A percentile compares a stretch with the other conserved stretches of the same genome.
These are phyloP conservation scores for Plasmodium cynomolgi DNA, from an alignment of 169 alveolate genomes.

Conservation along the genomic window DNA sequence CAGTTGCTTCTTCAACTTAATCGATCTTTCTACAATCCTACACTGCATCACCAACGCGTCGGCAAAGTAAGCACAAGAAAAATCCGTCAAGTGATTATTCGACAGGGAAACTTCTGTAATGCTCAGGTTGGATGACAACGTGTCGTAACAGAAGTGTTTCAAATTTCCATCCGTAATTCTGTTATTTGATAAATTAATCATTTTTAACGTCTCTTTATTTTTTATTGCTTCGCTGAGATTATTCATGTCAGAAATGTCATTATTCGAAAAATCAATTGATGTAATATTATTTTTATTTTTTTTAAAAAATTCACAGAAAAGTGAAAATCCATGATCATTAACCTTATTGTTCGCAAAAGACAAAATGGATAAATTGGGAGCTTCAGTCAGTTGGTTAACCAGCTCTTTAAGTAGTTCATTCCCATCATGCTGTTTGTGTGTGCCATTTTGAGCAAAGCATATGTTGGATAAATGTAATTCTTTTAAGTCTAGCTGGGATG, in stretches of 20 bases:
- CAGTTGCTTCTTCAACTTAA: not conserved
- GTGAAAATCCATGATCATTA: conserved; percentile 10
- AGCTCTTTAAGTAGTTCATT: not conserved
- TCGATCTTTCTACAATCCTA: not conserved
- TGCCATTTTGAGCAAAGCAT: not conserved
- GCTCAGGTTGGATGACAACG: conserved; percentile 13
- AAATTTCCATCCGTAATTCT: conserved; percentile 20
- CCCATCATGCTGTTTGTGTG: not conserved
- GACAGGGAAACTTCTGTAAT: conserved; percentile 25
- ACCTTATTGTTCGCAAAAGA: conserved; percentile 35
- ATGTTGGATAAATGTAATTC: conserved; percentile 30
- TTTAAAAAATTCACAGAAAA: conserved; percentile 16
- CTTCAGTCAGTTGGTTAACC: not conserved
- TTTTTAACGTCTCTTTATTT: conserved; percentile 23
- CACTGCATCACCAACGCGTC: conserved; percentile 20
- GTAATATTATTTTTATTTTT: conserved; percentile 21
- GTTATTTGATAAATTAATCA: conserved; percentile 39
- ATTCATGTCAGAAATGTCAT: conserved; percentile 7
- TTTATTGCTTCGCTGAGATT: conserved; percentile 22
- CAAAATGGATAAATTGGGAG: conserved; percentile 9
- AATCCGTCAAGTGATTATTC: not conserved
- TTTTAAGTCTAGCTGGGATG: conserved; percentile 1
- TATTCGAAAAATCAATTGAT: conserved; percentile 40
- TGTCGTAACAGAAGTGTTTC: conserved; percentile 10
- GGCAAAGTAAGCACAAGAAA: conserved; percentile 20